phyloP scores from a whole-genome alignment of 2,329 filamentous ascomycete species.

The Diaporthe sp. region DNA sequence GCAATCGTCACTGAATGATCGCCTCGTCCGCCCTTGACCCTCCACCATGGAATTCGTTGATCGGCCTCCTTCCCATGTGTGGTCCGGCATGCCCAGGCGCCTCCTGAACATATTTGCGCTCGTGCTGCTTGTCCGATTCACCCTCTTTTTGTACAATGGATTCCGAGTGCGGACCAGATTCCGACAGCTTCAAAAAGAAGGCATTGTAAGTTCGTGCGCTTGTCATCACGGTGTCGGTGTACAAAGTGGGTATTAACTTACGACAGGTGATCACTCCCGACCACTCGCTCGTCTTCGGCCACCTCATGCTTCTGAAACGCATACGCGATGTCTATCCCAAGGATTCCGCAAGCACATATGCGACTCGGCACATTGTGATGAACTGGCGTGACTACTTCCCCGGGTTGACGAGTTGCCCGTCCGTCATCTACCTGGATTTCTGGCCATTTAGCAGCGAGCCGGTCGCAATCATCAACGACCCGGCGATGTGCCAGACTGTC shows the following conservation, averaged over 20 bases:
- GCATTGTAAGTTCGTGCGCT: neutral
- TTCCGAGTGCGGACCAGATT: slow-evolving; percentile 4
- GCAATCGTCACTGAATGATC: neutral
- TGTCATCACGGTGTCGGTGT: neutral
- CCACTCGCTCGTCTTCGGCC: slow-evolving; percentile 22
- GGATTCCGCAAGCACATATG: slow-evolving; percentile 28
- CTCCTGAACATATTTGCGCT: slow-evolving; percentile 1
- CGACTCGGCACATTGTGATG: neutral
- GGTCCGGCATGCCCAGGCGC: neutral
- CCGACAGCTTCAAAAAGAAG: slow-evolving; percentile 16
- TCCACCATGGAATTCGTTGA: neutral
- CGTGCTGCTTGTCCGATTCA: neutral
- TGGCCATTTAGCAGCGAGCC: slow-evolving; percentile 41
- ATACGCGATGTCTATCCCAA: slow-evolving; percentile 1
- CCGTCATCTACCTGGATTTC: slow-evolving; percentile 42
- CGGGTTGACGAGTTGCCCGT: slow-evolving; percentile 21
- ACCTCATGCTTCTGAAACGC: slow-evolving; percentile 20
- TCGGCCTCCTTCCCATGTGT: neutral
- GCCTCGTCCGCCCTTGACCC: neutral
- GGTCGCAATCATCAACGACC: slow-evolving; percentile 26
- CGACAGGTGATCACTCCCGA: neutral
- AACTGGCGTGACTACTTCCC: slow-evolving; percentile 41
- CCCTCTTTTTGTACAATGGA: slow-evolving; percentile 13
- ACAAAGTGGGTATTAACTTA: neutral
- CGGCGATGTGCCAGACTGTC: slow-evolving; percentile 28